phyloP scores from a whole-genome alignment of 345 rosid genomes.

The Salix brachista region DNA sequence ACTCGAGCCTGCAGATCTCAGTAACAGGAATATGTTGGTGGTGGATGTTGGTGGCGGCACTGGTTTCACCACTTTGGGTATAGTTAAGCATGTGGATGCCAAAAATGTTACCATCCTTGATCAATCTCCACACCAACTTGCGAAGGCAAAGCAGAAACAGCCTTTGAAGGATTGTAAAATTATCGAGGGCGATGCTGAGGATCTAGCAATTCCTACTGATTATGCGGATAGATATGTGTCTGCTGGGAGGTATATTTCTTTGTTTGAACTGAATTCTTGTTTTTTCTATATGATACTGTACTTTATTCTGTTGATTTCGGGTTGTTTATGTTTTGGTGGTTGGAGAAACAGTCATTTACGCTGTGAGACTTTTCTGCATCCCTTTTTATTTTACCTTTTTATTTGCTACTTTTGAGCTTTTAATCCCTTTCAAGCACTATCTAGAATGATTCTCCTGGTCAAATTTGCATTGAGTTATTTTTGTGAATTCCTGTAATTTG shows the following conservation, averaged over 20 bases:
- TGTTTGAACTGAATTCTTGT: not conserved
- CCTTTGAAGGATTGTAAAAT: conserved; percentile 92
- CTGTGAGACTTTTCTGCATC: not conserved
- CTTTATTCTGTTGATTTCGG: not conserved
- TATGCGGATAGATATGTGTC: conserved; percentile 94
- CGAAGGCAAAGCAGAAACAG: conserved; percentile 90
- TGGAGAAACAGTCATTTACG: not conserved
- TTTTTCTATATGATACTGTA: not conserved
- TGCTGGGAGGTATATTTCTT: conserved; percentile 73
- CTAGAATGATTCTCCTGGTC: not conserved
- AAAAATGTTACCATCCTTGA: conserved; percentile 94
- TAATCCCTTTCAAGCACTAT: not conserved
- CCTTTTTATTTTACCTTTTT: not conserved
- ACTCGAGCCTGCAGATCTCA: conserved; percentile 92
- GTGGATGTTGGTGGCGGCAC: conserved; percentile 99
- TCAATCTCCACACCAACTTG: conserved; percentile 98
- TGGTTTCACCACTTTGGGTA: conserved; percentile 94
- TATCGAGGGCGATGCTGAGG: conserved; percentile 95
- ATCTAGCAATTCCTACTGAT: conserved; percentile 82
- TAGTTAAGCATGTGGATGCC: conserved; percentile 90
- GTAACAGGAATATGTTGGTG: conserved; percentile 62
- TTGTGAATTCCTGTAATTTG: not conserved
- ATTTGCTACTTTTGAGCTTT: not conserved
- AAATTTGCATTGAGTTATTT: not conserved
- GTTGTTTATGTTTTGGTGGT: not conserved